A percentile compares a stretch with the other conserved stretches of the same genome.
These are phyloP conservation scores for Pyrenochaeta sp. DNA, from an alignment of 2,329 filamentous ascomycete genomes.

Conservation along the genomic window DNA sequence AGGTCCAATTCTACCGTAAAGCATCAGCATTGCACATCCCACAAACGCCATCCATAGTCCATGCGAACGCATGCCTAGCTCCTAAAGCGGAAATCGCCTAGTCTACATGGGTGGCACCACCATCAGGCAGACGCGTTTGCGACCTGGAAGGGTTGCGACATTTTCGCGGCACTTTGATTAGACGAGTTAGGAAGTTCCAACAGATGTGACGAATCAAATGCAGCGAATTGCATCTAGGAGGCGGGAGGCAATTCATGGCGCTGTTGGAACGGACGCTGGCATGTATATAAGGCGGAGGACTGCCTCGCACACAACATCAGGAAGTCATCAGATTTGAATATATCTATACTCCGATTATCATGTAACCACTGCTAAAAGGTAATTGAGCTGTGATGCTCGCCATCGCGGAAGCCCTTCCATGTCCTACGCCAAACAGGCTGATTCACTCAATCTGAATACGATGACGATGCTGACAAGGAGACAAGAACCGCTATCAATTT, in stretches of 20 bases:
- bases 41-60: not conserved
- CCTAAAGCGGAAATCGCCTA: not conserved
- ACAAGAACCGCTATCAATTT: not conserved
- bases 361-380: not conserved
- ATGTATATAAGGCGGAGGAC: not conserved
- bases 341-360: not conserved
- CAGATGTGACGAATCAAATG: not conserved
- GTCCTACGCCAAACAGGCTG: not conserved
- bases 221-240: not conserved
- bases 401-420: not conserved
- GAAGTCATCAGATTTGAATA: not conserved
- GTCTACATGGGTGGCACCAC: not conserved
- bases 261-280: constrained; percentile 1
- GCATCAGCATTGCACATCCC: not conserved
- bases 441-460: not conserved
- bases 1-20: not conserved
- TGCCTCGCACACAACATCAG: not conserved
- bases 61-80: not conserved
- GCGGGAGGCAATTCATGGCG: not conserved
- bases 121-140: constrained; percentile 4
- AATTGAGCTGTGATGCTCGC: not conserved
- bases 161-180: not conserved
- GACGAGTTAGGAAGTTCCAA: not conserved
- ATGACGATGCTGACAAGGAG: not conserved
- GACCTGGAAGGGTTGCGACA: not conserved